Conservation (phyloP, 1,284 basidiomycete genomes). For the Agaricales sp. region DNA sequence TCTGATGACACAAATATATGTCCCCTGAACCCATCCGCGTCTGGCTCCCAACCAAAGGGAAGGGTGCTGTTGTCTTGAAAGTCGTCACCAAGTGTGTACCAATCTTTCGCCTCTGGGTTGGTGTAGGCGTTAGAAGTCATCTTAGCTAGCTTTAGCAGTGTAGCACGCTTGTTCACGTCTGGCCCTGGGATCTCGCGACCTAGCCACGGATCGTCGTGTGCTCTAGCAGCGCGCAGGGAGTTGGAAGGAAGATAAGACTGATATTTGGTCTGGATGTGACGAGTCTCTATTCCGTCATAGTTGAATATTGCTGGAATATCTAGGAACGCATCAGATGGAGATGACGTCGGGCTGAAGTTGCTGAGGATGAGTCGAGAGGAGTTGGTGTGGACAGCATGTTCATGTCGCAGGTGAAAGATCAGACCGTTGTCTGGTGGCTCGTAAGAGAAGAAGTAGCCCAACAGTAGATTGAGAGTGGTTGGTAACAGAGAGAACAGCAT, state of each 20-base stretch:
- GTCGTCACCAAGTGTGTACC: conserved; percentile 44
- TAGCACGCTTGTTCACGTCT: conserved; percentile 54
- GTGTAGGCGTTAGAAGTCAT: conserved; percentile 78
- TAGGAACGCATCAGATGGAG: not conserved
- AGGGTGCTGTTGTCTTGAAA: conserved; percentile 20
- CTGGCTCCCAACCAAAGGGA: conserved; percentile 87
- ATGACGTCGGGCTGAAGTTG: not conserved
- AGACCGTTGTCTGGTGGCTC: not conserved
- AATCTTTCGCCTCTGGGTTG: conserved; percentile 33
- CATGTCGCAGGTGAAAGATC: not conserved
- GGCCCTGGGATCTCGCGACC: conserved; percentile 31
- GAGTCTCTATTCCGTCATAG: not conserved
- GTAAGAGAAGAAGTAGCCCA: conserved; percentile 1
- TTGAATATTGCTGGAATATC: not conserved
- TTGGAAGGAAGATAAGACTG: not conserved
- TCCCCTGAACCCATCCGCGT: conserved; percentile 79
- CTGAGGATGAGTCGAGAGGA: conserved; percentile 1
- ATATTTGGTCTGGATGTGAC: not conserved
- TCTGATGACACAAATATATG: conserved; percentile 79
- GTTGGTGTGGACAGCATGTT: not conserved
- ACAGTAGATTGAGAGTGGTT: not conserved
- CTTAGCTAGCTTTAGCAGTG: conserved; percentile 65
- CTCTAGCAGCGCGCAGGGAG: not conserved
- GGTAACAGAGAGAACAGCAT: not conserved
- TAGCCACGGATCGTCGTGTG: not conserved